A percentile compares a stretch with the other conserved stretches of the same genome.
Conservation (phyloP, 257 asterid genomes). For the Solanum pennellii region DNA sequence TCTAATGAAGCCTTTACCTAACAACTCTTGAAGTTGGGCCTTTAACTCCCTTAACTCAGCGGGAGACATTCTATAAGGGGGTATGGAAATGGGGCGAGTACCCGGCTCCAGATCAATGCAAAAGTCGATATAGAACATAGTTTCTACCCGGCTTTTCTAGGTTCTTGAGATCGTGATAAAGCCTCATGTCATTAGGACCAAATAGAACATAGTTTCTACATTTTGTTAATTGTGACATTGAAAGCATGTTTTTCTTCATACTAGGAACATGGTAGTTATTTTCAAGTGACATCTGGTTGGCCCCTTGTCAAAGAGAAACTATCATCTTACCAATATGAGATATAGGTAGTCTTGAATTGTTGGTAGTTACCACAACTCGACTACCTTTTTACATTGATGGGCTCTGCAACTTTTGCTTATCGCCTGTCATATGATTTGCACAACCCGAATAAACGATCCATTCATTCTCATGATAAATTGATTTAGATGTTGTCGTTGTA, state of each 20-base stretch:
- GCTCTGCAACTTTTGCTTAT: neutral
- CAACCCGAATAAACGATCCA: neutral
- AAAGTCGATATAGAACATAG: too few relatives aligned
- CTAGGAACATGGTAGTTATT: too few relatives aligned
- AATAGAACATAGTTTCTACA: neutral
- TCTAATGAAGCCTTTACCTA: too few relatives aligned
- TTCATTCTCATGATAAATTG: neutral
- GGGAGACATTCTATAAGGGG: too few relatives aligned
- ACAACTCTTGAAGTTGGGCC: too few relatives aligned
- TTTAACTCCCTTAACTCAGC: too few relatives aligned
- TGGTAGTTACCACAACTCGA: neutral
- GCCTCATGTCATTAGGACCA: neutral
- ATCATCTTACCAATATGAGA: neutral
- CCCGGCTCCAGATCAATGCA: too few relatives aligned
- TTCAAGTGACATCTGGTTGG: neutral
- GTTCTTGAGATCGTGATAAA: neutral
- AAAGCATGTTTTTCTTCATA: too few relatives aligned
- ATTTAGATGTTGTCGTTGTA: neutral
- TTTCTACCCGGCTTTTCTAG: too few relatives aligned
- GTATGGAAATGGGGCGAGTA: too few relatives aligned
- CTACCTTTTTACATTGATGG: neutral
- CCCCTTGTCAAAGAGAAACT: neutral
- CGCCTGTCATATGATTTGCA: neutral
- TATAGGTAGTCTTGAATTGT: slow-evolving; percentile 1
- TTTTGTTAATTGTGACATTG: neutral